Percentiles rank a stretch among this genome's conserved stretches.
These are phyloP conservation scores for Spongiforma sp. DNA, from an alignment of 1,284 basidiomycete species.

Conservation along the genomic window DNA sequence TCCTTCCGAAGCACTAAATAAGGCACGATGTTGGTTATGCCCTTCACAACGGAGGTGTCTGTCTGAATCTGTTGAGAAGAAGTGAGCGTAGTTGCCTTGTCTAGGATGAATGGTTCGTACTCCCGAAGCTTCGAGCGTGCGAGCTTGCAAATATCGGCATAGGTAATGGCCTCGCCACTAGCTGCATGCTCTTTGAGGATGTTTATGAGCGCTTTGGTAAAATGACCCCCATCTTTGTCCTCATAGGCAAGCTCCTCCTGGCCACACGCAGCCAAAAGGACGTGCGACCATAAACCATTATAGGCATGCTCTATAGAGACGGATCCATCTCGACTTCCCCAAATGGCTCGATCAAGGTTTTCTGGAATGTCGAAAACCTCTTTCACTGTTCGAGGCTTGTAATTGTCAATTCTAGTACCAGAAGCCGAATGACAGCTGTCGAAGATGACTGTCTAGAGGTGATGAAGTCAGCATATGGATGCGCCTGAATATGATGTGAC, in stretches of 20 bases:
- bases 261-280: conserved; percentile 58
- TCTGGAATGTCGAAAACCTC: conserved; percentile 51
- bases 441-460: conserved; percentile 50
- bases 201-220: conserved; percentile 21
- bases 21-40: not conserved
- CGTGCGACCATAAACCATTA: conserved; percentile 45
- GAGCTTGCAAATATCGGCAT: no score
- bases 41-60: not conserved
- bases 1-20: not conserved
- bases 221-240: conserved; percentile 5
- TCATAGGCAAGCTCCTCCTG: conserved; percentile 40
- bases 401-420: conserved; percentile 35
- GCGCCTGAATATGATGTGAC: not conserved
- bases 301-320: conserved; percentile 48
- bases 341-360: conserved; percentile 54
- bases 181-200: no score
- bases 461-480: not conserved
- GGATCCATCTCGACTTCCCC: conserved; percentile 41
- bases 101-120: no score
- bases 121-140: no score
- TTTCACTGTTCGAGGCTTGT: conserved; percentile 45
- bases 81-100: no score
- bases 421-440: conserved; percentile 61
- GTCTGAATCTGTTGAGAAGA: no score
- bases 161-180: no score